A percentile compares a stretch with the other conserved stretches of the same genome.
These are phyloP conservation scores for Penicillium sclerotigenum DNA, from an alignment of 2,329 filamentous ascomycete species.

Conservation along the genomic window DNA sequence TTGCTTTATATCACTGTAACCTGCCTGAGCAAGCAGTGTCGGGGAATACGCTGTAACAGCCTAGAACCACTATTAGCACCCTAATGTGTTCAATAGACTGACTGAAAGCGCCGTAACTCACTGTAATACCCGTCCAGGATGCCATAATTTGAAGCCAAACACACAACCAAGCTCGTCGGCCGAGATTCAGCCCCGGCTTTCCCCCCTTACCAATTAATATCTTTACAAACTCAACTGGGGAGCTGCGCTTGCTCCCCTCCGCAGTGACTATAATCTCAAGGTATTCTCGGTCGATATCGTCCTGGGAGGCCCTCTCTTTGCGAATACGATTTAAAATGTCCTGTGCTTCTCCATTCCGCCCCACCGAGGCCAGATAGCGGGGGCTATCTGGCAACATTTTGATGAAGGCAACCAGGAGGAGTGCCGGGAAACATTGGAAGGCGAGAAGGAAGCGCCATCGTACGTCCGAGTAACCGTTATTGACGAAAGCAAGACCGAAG, in stretches of 20 bases:
- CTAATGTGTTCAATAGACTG: neutral
- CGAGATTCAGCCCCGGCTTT: constrained; percentile 33
- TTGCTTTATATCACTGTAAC: constrained; percentile 38
- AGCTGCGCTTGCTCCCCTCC: constrained; percentile 32
- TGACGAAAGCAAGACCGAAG: constrained; percentile 36
- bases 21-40: constrained; percentile 29
- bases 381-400: constrained; percentile 36
- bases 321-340: constrained; percentile 43
- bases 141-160: constrained; percentile 48
- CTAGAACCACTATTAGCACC: constrained; percentile 30
- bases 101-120: constrained; percentile 20
- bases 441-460: constrained; percentile 36
- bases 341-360: constrained; percentile 48
- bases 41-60: constrained; percentile 40
- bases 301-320: constrained; percentile 15
- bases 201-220: constrained; percentile 37
- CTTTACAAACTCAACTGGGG: constrained; percentile 40
- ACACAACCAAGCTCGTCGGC: constrained; percentile 44
- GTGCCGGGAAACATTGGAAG: constrained; percentile 35
- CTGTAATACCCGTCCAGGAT: constrained; percentile 46
- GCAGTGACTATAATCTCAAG: constrained; percentile 37
- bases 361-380: constrained; percentile 32
- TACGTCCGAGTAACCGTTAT: constrained; percentile 34
- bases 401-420: constrained; percentile 27
- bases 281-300: constrained; percentile 34